phyloP scores from a whole-genome alignment of 1,284 basidiomycete species.

The Spongiforma sp. region DNA sequence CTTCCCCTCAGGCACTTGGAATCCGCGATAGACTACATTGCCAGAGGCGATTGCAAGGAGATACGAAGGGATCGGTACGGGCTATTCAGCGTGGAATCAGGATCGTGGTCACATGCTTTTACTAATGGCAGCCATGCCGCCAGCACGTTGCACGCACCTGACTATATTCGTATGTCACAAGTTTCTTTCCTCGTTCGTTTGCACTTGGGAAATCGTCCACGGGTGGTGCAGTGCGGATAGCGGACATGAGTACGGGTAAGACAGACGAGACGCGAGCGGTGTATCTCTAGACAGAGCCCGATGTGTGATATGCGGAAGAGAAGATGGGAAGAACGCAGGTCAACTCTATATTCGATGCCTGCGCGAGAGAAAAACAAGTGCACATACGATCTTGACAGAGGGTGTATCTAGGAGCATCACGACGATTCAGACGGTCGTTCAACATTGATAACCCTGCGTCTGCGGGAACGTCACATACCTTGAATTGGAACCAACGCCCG shows the following conservation, averaged over 20 bases:
- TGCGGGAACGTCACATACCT: conserved; percentile 46
- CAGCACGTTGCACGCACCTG: conserved; percentile 53
- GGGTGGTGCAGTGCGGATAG: conserved; percentile 77
- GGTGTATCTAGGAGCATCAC: conserved; percentile 56
- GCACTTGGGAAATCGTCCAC: conserved; percentile 68
- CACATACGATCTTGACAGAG: conserved; percentile 73
- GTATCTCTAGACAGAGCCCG: conserved; percentile 60
- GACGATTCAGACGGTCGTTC: background rate
- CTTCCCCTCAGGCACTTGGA: conserved; percentile 64
- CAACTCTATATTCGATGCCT: background rate
- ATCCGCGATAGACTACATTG: conserved; percentile 77
- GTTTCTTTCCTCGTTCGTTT: conserved; percentile 62
- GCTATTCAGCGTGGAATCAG: conserved; percentile 40
- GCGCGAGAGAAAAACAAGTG: background rate
- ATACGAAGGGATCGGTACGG: conserved; percentile 85
- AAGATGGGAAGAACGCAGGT: no score
- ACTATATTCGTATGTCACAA: conserved; percentile 66
- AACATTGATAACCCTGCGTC: background rate
- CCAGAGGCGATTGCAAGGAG: conserved; percentile 88
- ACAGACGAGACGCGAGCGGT: conserved; percentile 76
- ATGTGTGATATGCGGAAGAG: no score
- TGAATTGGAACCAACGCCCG: conserved; percentile 83
- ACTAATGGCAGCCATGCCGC: background rate
- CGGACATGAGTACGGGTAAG: conserved; percentile 88
- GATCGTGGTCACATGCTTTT: background rate